Base-by-base conservation (phyloP, 2,329 filamentous ascomycete genomes). In the Aspergillus piperis region DNA sequence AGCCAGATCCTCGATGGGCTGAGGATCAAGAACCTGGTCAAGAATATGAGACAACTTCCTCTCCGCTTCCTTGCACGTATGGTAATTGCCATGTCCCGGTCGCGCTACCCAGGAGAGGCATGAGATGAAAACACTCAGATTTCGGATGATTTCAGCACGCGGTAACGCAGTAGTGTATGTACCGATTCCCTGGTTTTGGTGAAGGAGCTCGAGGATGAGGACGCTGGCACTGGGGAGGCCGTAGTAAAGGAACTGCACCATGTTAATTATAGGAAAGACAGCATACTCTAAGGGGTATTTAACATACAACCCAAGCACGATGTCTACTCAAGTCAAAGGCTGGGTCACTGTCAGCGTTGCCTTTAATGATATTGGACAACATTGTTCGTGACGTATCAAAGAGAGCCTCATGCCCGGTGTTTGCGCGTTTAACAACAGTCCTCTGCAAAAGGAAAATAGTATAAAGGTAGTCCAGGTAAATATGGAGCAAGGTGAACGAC, bases 391-490 rank as follows among this genome's bases (percentile, higher is more conserved):
- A 73, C 2, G 73, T 71, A 23, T 73, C 68, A 51, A 71, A 74
- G 7, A 76, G 70, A 11, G 67, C 64, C 27, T 67, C 68, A n/a
- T 73, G 70, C 11, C 70, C 71, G 8, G 68, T 69, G 23, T 70
- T 66, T 0, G 70, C 71, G 36, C 71, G 67, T 54, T 75, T 76
- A 17, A 72, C 68, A 13, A 75, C 62, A 21, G 72, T 68, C 19
- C 74, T 60, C 54, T 75, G 71, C 1, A 77, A 65, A 6, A 77
- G 57, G 57, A 77, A 77, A 25, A 69, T 67, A 4, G 73, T 75
- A 47, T 76, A 73, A 2, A 75, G 64, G 54, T 73, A 75, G 38
- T 75, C 73, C 15, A 76, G 64, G 61, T 75, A 75, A 27, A 71
- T 60, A 17, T 73, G 67, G 32, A 69, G 66, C 21, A 65, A 57